Conservation (phyloP, 129 eudicot species). For the Glebionis coronaria region DNA sequence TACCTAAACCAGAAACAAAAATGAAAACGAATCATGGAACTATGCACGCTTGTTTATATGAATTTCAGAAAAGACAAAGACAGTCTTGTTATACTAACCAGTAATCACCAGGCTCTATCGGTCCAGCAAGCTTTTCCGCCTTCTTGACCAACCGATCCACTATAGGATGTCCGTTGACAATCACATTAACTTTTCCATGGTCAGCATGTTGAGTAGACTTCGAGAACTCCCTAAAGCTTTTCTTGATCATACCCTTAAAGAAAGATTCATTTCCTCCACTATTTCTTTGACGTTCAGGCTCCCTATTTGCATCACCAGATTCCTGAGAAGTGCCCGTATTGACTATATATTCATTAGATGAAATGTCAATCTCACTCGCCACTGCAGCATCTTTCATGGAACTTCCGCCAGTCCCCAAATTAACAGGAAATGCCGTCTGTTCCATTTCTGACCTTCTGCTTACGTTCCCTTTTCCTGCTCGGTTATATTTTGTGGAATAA, state of each 20-base stretch:
- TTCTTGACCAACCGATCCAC: slow-evolving; percentile 67
- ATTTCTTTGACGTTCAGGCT: slow-evolving; percentile 40
- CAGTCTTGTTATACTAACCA: slow-evolving; percentile 51
- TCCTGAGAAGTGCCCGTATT: slow-evolving; percentile 69
- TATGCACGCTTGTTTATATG: not conserved
- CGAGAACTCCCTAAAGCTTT: slow-evolving; percentile 56
- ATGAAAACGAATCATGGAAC: not conserved
- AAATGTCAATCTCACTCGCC: slow-evolving; percentile 83
- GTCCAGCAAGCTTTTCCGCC: slow-evolving; percentile 90
- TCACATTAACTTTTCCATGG: slow-evolving; percentile 47
- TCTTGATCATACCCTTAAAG: slow-evolving; percentile 57
- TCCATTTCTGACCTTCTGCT: slow-evolving; percentile 56
- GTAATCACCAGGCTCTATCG: slow-evolving; percentile 76
- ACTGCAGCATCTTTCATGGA: slow-evolving; percentile 56
- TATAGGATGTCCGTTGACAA: slow-evolving; percentile 79
- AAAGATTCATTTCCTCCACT: slow-evolving; percentile 44
- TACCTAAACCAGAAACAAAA: slow-evolving; percentile 49
- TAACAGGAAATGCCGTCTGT: slow-evolving; percentile 26
- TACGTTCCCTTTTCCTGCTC: slow-evolving; percentile 58
- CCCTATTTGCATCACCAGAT: slow-evolving; percentile 48
- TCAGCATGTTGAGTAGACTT: slow-evolving; percentile 46
- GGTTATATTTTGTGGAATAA: slow-evolving; percentile 55
- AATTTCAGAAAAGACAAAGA: slow-evolving; percentile 8
- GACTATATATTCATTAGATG: slow-evolving; percentile 59
- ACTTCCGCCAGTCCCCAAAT: slow-evolving; percentile 38